Base-by-base conservation (phyloP, 257 asterid genomes). In the Solanum chmielewskii region DNA sequence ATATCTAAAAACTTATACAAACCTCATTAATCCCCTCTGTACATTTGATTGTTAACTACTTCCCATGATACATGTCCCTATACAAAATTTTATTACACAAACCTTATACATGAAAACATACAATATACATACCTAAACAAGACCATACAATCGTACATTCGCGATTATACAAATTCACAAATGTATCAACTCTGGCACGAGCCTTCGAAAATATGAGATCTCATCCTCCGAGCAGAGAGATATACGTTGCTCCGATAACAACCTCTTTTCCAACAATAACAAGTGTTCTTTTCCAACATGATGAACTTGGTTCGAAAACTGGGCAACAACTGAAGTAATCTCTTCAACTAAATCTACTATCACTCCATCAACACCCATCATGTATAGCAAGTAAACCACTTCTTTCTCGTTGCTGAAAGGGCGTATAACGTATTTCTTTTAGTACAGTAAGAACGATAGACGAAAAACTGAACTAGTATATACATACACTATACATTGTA, bases 341-440 rank as follows among this genome's bases (percentile, higher is more conserved):
- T 90, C 84, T 78, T 86, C 77, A 9, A 88, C 83, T 21, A 88
- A 73, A 25, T 90, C 92, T 29, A 86, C 90, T 41, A 90, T 90
- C 25, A 90, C 90, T 81, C 92, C 89, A 85, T 88, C 88, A 20
- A 88, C 85, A 11, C 90, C 92, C 89, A 90, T 86, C 80, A 83
- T 42, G 83, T 76, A 84, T 80, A 84, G 87, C 87, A 90, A 33
- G 49, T 83, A 70, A 75, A 88, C 92, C 42, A 77, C 89, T 87
- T 88, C 89, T 4, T 86, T 25, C 82, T 85, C 87, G 47, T 88
- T 88, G 62, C 91, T 90, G 84, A 5, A 85, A 78, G 9, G 4
- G 27, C 7, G 6, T 14, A 9, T 31, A 27, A 31, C 11, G 15
- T 15, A 29, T 21, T 14, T 37, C 37, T 39, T 16, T 29, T 52